Conservation (phyloP, 2,329 filamentous ascomycete species). For the Epichloe gansuensis region DNA sequence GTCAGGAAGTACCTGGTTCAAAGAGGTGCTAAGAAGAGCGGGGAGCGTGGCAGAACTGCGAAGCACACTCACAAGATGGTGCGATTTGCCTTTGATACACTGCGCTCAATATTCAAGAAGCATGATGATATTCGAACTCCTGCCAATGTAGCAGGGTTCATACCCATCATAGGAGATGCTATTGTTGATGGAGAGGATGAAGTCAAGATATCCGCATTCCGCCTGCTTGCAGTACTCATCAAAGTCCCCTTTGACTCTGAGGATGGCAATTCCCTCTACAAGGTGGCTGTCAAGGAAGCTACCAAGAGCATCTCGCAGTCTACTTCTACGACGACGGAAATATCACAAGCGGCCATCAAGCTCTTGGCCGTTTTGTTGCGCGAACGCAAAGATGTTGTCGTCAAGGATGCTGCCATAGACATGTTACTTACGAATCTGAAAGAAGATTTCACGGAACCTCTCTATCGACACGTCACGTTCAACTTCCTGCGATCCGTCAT, state of each 20-base stretch:
- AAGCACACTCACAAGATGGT: slow-evolving; percentile 80
- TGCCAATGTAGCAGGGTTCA: slow-evolving; percentile 69
- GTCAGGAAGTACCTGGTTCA: slow-evolving; percentile 69
- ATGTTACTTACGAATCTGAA: slow-evolving; percentile 72
- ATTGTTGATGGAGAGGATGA: slow-evolving; percentile 80
- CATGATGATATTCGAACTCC: slow-evolving; percentile 70
- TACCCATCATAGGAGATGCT: slow-evolving; percentile 81
- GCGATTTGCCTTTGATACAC: slow-evolving; percentile 75
- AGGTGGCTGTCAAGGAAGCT: slow-evolving; percentile 76
- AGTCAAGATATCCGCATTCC: slow-evolving; percentile 77
- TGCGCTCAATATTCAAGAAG: slow-evolving; percentile 77
- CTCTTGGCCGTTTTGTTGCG: slow-evolving; percentile 74
- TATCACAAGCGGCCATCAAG: slow-evolving; percentile 80
- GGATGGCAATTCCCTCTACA: slow-evolving; percentile 49
- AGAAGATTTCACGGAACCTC: slow-evolving; percentile 82
- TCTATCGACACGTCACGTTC: slow-evolving; percentile 86
- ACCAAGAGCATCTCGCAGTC: slow-evolving; percentile 68
- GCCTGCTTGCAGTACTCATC: slow-evolving; percentile 72
- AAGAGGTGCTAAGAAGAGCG: slow-evolving; percentile 62
- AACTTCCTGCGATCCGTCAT: slow-evolving; percentile 85
- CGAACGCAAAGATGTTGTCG: slow-evolving; percentile 60
- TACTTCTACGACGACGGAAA: slow-evolving; percentile 66
- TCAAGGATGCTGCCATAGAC: slow-evolving; percentile 74
- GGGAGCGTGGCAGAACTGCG: slow-evolving; percentile 58
- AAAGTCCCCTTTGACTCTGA: slow-evolving; percentile 72